phyloP scores from a whole-genome alignment of 75 land plant genomes.

The Picea sitchensis region DNA sequence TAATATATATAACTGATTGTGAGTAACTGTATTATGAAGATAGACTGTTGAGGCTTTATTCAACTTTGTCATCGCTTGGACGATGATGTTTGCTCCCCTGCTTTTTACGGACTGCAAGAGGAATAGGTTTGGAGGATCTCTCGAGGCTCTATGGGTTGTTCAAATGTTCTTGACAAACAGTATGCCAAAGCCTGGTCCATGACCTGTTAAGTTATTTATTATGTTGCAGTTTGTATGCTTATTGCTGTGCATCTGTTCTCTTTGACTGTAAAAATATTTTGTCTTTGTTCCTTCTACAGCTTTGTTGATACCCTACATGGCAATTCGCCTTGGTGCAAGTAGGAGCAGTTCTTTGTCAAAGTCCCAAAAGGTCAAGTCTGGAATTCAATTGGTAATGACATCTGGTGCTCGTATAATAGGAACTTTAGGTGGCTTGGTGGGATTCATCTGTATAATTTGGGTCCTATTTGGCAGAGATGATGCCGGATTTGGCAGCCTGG shows the following conservation, averaged over 20 bases:
- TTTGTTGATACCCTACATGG: conserved; percentile 95
- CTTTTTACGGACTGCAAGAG: conserved; percentile 69
- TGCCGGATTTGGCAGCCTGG: conserved; percentile 64
- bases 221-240: conserved; percentile 3
- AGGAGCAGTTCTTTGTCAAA: conserved; percentile 1
- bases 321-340: conserved; percentile 64
- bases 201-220: background rate
- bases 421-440: conserved; percentile 52
- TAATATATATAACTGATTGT: too few species aligned
- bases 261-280: background rate
- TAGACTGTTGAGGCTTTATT: conserved; percentile 89
- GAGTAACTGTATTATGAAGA: background rate
- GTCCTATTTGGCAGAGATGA: conserved; percentile 56
- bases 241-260: background rate
- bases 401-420: conserved; percentile 59
- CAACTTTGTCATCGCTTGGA: conserved; percentile 96
- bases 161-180: conserved; percentile 98
- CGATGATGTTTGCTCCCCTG: conserved; percentile 91
- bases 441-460: conserved; percentile 68
- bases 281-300: conserved; percentile 33
- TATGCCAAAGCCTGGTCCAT: conserved; percentile 29
- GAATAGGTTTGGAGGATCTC: conserved; percentile 72
- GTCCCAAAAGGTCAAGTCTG: conserved; percentile 30
- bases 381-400: conserved; percentile 51
- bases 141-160: conserved; percentile 74